Evolutionary conservation across 2,329 filamentous ascomycete genomes (phyloP), one percentile per base, ranked within the genome.

Genomic region (Sporothrix humicola): DNA sequence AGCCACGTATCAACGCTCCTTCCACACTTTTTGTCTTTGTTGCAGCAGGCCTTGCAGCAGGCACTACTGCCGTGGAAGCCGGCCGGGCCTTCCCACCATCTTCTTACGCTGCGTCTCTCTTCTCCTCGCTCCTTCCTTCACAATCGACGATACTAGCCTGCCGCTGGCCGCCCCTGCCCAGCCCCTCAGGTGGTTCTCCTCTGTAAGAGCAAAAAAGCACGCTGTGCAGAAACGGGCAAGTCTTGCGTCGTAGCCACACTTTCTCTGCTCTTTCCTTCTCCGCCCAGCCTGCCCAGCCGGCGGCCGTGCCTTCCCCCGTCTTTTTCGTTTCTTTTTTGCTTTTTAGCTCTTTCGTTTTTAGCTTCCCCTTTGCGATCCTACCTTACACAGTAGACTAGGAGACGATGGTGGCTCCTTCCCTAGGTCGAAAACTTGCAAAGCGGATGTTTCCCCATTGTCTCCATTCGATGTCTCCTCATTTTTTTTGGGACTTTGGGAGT

Each of bases 141-240:
- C 23, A 26, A 12, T 66, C 61, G 61, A 46, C 42, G 61, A 20
- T 58, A 12, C 54, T 15, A 26, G 20, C 54, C 48, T 17, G 48
- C 48, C 54, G 20, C 54, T 26, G 23, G 23, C 54, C 54, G 54
- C 54, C 8, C 54, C 23, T 58, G 54, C 54, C 54, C 20, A 56
- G 52, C 50, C 20, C 52, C 56, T 61, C 56, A 6, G 31, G 31
- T 37, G 31, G 31, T 37, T 37, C 31, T 37, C 31, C 31, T 37
- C 31, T 3, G 31, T 37, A 37, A 37, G 31, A 37, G 31, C 31
- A 37, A 37, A 37, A 15, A 48, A 23, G 10, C 20, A 61, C 54
- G 54, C 69, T 71, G 69, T 59, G 26, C 69, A 65, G 69, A 72
- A 72, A 65, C 58, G 26, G 69, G 58, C 17, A 72, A 72, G 54